Evolutionary conservation across 225 moss, liverwort and hornwort genomes (phyloP).

Genomic region (Pleurozium schreberi): DNA sequence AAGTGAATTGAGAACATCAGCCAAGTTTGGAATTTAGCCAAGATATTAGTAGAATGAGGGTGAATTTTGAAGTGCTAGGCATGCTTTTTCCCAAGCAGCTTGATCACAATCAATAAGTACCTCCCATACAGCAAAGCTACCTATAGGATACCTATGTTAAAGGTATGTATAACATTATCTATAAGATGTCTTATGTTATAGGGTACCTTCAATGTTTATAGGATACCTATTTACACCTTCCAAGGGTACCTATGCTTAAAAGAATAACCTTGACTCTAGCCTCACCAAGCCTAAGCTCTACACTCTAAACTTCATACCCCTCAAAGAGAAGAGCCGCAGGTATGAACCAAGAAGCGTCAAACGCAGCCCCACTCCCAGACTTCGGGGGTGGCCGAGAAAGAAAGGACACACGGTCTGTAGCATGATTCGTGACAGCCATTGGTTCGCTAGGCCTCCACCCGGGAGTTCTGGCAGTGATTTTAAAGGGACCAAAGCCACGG

Average conservation of each 20-base stretch:
- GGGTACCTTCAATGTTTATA: too few species aligned
- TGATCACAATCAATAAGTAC: neutral
- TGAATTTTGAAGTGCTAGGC: neutral
- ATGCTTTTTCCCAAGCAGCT: neutral
- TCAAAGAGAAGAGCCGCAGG: constrained; percentile 59
- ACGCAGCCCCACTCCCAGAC: constrained; percentile 55
- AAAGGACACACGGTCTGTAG: constrained; percentile 51
- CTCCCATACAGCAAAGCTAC: neutral
- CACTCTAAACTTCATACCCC: too few species aligned
- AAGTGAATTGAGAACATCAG: neutral
- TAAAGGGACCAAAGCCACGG: constrained; percentile 63
- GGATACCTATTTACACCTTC: too few species aligned
- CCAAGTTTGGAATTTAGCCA: neutral
- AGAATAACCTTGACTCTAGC: too few species aligned
- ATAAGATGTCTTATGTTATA: too few species aligned
- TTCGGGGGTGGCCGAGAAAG: constrained; percentile 76
- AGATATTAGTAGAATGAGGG: neutral
- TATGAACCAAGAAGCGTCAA: constrained; percentile 54
- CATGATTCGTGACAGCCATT: constrained; percentile 79
- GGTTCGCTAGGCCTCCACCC: constrained; percentile 87
- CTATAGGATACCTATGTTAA: too few species aligned
- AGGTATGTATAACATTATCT: too few species aligned
- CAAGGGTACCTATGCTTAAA: too few species aligned
- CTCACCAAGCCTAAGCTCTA: too few species aligned
- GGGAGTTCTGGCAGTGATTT: constrained; percentile 61